A percentile compares a stretch with the other conserved stretches of the same genome.
Conservation (phyloP, 176 grass and related monocot genomes). For the Poa pratensis region DNA sequence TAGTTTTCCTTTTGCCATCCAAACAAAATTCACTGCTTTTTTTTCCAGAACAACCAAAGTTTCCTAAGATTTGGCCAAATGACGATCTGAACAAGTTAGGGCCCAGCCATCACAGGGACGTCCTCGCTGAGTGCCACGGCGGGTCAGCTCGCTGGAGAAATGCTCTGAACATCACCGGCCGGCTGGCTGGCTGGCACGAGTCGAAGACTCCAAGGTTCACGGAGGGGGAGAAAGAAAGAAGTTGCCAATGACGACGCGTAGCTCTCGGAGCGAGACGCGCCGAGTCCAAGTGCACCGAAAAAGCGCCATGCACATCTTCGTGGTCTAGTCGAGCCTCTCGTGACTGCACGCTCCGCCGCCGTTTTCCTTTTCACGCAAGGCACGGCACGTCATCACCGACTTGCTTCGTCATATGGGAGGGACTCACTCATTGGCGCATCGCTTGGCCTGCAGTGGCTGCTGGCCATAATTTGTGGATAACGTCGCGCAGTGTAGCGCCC, state of each 20-base stretch:
- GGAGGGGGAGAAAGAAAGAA: not conserved
- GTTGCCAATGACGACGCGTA: not conserved
- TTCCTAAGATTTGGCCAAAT: too few relatives aligned
- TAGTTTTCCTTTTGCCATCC: too few relatives aligned
- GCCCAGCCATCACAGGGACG: too few relatives aligned
- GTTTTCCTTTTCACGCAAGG: not conserved
- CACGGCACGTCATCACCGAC: not conserved
- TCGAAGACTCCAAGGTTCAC: not conserved
- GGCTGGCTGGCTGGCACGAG: too few relatives aligned
- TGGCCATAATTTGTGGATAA: conserved; percentile 32
- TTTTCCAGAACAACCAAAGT: too few relatives aligned
- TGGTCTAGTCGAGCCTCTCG: not conserved
- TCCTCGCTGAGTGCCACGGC: too few relatives aligned
- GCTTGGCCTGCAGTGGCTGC: not conserved
- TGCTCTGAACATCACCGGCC: too few relatives aligned
- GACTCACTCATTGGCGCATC: not conserved
- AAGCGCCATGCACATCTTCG: not conserved
- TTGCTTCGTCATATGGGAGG: not conserved
- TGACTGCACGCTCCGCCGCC: not conserved
- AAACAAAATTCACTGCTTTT: too few relatives aligned
- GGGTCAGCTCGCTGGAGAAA: too few relatives aligned
- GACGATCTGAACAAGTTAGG: too few relatives aligned
- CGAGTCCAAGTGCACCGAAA: conserved; percentile 28
- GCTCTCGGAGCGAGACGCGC: conserved; percentile 6
- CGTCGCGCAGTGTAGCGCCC: conserved; percentile 27